phyloP scores from a whole-genome alignment of 1,139 yeast genomes.

The Yamadazyma friedrichii region DNA sequence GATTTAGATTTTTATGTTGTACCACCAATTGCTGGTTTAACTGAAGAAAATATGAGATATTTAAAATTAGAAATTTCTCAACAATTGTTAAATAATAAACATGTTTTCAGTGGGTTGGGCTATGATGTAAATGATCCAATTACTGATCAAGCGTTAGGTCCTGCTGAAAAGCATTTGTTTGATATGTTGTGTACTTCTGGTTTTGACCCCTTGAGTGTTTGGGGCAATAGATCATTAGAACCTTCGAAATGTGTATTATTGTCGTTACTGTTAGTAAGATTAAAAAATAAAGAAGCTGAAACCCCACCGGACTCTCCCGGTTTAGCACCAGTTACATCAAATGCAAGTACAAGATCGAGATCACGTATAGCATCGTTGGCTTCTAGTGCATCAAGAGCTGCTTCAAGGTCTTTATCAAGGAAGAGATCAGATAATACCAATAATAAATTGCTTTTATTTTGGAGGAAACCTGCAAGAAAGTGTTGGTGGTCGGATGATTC shows the following conservation, averaged over 20 bases:
- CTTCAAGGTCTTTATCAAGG: conserved; percentile 54
- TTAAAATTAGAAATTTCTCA: conserved; percentile 67
- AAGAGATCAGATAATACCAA: conserved; percentile 34
- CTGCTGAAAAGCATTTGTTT: conserved; percentile 92
- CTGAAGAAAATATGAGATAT: conserved; percentile 53
- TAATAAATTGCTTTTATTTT: conserved; percentile 82
- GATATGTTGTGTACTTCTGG: conserved; percentile 96
- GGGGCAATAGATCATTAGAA: conserved; percentile 90
- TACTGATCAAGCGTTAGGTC: conserved; percentile 55
- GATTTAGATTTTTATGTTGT: conserved; percentile 92
- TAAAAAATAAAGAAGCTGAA: conserved; percentile 32
- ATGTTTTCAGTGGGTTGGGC: conserved; percentile 75
- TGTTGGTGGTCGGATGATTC: conserved; percentile 96
- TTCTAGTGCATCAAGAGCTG: conserved; percentile 44
- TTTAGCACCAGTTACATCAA: conserved; percentile 47
- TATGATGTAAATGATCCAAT: conserved; percentile 28
- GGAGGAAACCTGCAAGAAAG: conserved; percentile 98
- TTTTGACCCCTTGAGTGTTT: conserved; percentile 59
- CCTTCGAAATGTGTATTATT: conserved; percentile 84
- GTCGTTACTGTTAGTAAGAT: conserved; percentile 78
- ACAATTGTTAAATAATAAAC: conserved; percentile 49
- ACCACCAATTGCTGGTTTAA: conserved; percentile 61
- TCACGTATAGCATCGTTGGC: conserved; percentile 44
- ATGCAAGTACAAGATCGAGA: conserved; percentile 41
- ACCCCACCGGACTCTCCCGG: conserved; percentile 47